A percentile compares a stretch with the other conserved stretches of the same genome.
Evolutionary conservation across 177 flowering plant species (phyloP).

Genomic region (Vitis hybrid): DNA sequence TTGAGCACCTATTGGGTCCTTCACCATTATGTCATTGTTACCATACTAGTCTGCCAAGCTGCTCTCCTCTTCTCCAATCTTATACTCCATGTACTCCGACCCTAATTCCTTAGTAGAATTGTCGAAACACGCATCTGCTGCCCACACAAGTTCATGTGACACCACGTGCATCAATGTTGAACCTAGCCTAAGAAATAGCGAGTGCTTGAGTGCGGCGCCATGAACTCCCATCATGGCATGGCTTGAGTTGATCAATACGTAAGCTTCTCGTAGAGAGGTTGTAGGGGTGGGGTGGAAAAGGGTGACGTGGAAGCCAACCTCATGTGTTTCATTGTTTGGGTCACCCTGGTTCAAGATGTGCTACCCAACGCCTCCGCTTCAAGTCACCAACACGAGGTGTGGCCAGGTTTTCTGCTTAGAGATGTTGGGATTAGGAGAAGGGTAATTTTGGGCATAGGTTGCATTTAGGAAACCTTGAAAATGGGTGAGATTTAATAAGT

Average conservation of each 20-base stretch:
- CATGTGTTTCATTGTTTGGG: slow-evolving; percentile 21
- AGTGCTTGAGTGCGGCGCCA: slow-evolving; percentile 61
- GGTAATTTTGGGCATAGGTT: slow-evolving; percentile 15
- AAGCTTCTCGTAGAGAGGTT: slow-evolving; percentile 27
- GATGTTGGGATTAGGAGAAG: background rate
- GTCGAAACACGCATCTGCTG: slow-evolving; percentile 34
- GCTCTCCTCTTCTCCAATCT: slow-evolving; percentile 43
- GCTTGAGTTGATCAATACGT: slow-evolving; percentile 33
- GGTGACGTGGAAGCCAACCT: slow-evolving; percentile 47
- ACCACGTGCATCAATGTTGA: slow-evolving; percentile 51
- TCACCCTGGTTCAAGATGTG: slow-evolving; percentile 33
- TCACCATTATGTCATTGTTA: slow-evolving; percentile 32
- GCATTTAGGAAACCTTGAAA: slow-evolving; percentile 33
- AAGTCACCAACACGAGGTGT: slow-evolving; percentile 28
- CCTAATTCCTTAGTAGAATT: slow-evolving; percentile 37
- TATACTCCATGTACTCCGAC: slow-evolving; percentile 50
- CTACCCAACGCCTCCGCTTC: slow-evolving; percentile 27
- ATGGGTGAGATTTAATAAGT: slow-evolving; percentile 16
- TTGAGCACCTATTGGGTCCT: slow-evolving; percentile 22
- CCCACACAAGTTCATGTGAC: slow-evolving; percentile 50
- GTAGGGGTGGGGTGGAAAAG: slow-evolving; percentile 29
- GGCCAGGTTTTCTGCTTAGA: slow-evolving; percentile 19
- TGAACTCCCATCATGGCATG: slow-evolving; percentile 67
- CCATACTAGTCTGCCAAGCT: slow-evolving; percentile 44
- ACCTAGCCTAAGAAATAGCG: slow-evolving; percentile 45